Evolutionary conservation across 1,284 basidiomycete species (phyloP).

Genomic region (Chiua sp.): DNA sequence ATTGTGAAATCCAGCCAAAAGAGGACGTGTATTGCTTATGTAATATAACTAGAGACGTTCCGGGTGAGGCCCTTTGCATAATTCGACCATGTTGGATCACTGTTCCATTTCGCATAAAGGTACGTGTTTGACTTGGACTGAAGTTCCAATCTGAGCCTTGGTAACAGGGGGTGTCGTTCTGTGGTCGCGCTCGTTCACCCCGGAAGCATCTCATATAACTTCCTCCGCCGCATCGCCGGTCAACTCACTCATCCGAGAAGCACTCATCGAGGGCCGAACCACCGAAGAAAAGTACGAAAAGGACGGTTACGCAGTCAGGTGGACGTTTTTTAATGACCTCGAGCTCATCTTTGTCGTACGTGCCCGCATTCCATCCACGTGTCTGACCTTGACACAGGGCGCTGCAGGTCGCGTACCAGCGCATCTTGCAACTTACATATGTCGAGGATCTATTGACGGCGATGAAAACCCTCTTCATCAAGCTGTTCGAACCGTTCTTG

Average conservation of each 20-base stretch:
- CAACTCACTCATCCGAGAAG: constrained; percentile 89
- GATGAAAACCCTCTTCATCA: constrained; percentile 84
- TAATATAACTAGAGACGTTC: too few relatives aligned
- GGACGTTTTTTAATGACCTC: constrained; percentile 92
- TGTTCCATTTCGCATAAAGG: constrained; percentile 93
- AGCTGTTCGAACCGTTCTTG: constrained; percentile 85
- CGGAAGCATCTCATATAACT: constrained; percentile 75
- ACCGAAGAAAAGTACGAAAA: constrained; percentile 86
- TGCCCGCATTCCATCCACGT: constrained; percentile 14
- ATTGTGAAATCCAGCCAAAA: neutral
- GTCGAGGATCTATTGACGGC: constrained; percentile 87
- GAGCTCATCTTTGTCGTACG: constrained; percentile 94
- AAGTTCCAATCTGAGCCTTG: neutral
- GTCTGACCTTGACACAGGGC: constrained; percentile 3
- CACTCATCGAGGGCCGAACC: constrained; percentile 84
- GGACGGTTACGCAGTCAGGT: constrained; percentile 91
- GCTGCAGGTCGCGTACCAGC: constrained; percentile 92
- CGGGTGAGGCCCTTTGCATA: too few relatives aligned
- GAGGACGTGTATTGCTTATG: too few relatives aligned
- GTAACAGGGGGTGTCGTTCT: constrained; percentile 84
- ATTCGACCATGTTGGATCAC: constrained; percentile 75
- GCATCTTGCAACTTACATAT: constrained; percentile 94
- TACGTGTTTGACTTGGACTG: constrained; percentile 27
- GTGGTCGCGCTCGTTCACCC: constrained; percentile 93
- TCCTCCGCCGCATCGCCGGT: constrained; percentile 85